Evolutionary conservation across 2,329 filamentous ascomycete genomes (phyloP).

Genomic region (Hymenoscyphus linearis): DNA sequence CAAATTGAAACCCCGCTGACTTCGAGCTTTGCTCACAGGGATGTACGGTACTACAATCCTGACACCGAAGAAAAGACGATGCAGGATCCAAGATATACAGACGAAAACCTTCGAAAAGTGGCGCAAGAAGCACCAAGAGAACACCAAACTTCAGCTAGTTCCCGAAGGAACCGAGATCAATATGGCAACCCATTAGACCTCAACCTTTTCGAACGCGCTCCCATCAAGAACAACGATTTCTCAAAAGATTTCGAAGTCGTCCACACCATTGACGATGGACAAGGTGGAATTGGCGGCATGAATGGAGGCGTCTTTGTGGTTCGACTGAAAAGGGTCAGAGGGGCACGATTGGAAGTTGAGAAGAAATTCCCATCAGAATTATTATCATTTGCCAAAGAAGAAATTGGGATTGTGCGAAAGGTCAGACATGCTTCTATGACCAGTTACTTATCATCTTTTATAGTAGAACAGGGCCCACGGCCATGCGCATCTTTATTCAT

Average conservation of each 20-base stretch:
- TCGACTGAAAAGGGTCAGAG: slow-evolving; percentile 11
- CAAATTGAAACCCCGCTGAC: no score
- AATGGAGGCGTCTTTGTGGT: slow-evolving; percentile 19
- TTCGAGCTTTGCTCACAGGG: neutral
- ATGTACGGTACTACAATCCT: slow-evolving; percentile 15
- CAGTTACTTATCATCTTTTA: slow-evolving; percentile 21
- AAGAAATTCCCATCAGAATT: slow-evolving; percentile 15
- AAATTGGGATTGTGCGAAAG: neutral
- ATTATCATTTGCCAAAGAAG: neutral
- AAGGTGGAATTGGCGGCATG: slow-evolving; percentile 24
- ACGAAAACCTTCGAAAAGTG: neutral
- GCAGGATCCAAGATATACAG: slow-evolving; percentile 10
- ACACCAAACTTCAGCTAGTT: slow-evolving; percentile 4
- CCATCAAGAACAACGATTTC: slow-evolving; percentile 11
- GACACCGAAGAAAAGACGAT: slow-evolving; percentile 1
- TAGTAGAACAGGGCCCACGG: slow-evolving; percentile 4
- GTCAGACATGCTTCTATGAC: slow-evolving; percentile 13
- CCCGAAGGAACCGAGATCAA: neutral
- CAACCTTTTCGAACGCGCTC: neutral
- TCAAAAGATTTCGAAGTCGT: slow-evolving; percentile 21
- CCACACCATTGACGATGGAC: slow-evolving; percentile 22
- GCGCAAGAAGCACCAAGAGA: neutral
- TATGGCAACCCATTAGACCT: slow-evolving; percentile 3
- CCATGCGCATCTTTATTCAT: slow-evolving; percentile 23
- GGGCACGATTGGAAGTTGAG: neutral